These are phyloP conservation scores for Rugosomyces carneus DNA, from an alignment of 1,284 basidiomycete genomes.

Conservation along the genomic window DNA sequence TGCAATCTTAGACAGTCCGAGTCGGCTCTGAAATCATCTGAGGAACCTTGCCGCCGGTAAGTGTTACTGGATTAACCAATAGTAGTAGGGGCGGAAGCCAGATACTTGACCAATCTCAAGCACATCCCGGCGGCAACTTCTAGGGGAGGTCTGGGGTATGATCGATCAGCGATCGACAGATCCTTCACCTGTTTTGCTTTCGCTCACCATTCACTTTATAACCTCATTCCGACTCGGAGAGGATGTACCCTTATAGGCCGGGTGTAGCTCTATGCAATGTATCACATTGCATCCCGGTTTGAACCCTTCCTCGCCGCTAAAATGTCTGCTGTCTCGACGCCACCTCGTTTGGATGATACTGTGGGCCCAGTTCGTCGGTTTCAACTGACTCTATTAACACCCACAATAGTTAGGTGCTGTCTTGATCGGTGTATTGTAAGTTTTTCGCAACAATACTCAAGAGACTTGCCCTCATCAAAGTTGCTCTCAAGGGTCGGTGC, in stretches of 20 bases:
- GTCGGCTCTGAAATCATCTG: background rate
- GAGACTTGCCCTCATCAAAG: background rate
- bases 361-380: background rate
- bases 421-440: constrained; percentile 11
- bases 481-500: constrained; percentile 5
- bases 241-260: background rate
- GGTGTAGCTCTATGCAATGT: background rate
- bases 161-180: no score
- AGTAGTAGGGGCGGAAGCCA: no score
- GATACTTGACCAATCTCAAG: no score
- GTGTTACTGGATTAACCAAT: no score
- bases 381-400: background rate
- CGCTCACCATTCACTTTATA: no score
- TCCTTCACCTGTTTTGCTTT: no score
- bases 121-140: background rate
- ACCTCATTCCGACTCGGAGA: background rate
- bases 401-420: constrained; percentile 7
- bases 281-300: background rate
- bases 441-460: background rate
- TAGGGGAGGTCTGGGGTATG: background rate
- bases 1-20: background rate
- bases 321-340: constrained; percentile 8
- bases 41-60: no score
- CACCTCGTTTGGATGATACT: constrained; percentile 7
- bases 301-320: background rate